Conservation (phyloP, 805 yeast genomes). For the Myxozyma geophila region DNA sequence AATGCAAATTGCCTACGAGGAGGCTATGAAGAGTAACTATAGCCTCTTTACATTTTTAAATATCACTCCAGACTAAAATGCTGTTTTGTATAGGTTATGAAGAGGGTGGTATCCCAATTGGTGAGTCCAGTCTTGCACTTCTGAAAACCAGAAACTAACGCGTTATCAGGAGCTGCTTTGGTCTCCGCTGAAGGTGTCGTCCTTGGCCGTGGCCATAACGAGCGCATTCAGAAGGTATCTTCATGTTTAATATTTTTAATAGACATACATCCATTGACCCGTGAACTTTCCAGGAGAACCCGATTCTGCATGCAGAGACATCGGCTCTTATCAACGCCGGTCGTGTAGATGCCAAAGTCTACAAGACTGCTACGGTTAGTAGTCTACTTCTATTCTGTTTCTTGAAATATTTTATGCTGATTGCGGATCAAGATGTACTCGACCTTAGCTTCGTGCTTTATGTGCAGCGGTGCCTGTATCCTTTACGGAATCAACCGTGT, state of each 20-base stretch:
- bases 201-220: conserved; percentile 87
- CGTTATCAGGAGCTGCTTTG: conserved; percentile 62
- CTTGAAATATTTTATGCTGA: background rate
- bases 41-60: background rate
- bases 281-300: conserved; percentile 19
- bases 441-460: conserved; percentile 87
- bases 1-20: conserved; percentile 34
- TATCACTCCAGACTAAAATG: background rate
- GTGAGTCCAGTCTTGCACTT: conserved; percentile 31
- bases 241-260: background rate
- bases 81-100: conserved; percentile 53
- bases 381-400: background rate
- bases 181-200: conserved; percentile 76
- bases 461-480: conserved; percentile 94
- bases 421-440: conserved; percentile 65
- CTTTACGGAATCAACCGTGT: conserved; percentile 86
- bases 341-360: conserved; percentile 75
- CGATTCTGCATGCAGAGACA: conserved; percentile 91
- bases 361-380: conserved; percentile 71
- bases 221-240: conserved; percentile 82
- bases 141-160: background rate
- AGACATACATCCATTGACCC: too few species aligned
- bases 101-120: conserved; percentile 93
- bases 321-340: conserved; percentile 90
- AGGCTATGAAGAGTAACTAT: conserved; percentile 32